Conservation (phyloP, 2,329 filamentous ascomycete genomes). For the Claviceps sp. region DNA sequence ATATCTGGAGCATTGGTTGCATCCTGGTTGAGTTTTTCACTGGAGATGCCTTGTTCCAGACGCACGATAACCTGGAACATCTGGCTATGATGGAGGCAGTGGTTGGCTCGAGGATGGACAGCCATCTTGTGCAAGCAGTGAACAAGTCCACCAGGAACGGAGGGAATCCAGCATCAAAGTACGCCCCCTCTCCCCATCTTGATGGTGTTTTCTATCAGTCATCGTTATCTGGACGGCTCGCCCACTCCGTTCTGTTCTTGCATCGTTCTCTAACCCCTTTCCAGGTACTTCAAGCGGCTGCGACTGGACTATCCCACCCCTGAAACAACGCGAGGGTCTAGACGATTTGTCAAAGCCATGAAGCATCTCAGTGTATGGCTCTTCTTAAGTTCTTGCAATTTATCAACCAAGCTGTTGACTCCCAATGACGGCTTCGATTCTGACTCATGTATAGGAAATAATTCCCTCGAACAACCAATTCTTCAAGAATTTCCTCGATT, state of each 20-base stretch:
- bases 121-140: constrained; percentile 35
- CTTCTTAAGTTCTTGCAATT: neutral
- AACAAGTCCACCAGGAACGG: constrained; percentile 39
- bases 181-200: constrained; percentile 12
- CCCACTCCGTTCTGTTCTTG: neutral
- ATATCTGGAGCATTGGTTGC: constrained; percentile 63
- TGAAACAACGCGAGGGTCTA: constrained; percentile 51
- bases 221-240: neutral
- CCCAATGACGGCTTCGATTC: neutral
- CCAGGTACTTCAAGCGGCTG: constrained; percentile 52
- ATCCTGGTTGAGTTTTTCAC: constrained; percentile 62
- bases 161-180: constrained; percentile 53
- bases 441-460: constrained; percentile 25
- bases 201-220: neutral
- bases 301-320: constrained; percentile 51
- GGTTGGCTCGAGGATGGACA: constrained; percentile 44
- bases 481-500: constrained; percentile 40
- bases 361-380: constrained; percentile 46
- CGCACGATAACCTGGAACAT: constrained; percentile 59
- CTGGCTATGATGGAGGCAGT: constrained; percentile 66
- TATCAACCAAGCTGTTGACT: neutral
- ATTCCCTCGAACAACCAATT: constrained; percentile 41
- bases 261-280: neutral
- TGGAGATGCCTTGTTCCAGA: constrained; percentile 58
- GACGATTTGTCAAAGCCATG: constrained; percentile 59